A percentile compares a stretch with the other conserved stretches of the same genome.
These are phyloP conservation scores for Trichoderma sp. DNA, from an alignment of 2,329 filamentous ascomycete species.

Conservation along the genomic window DNA sequence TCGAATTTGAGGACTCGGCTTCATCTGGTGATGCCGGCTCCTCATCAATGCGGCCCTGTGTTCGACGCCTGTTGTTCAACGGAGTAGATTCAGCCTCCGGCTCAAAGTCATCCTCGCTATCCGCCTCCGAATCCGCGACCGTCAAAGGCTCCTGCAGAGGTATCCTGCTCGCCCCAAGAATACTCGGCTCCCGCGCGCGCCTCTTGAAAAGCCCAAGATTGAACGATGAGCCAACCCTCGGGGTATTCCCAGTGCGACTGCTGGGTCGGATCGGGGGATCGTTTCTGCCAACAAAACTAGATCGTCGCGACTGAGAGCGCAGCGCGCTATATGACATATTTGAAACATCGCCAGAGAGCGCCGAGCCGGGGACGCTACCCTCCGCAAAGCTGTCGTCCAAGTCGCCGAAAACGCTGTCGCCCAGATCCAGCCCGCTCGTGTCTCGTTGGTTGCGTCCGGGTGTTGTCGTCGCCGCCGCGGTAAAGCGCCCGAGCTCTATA, in stretches of 20 bases:
- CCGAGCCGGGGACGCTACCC: conserved; percentile 40
- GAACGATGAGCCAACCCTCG: conserved; percentile 53
- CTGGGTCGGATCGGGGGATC: conserved; percentile 57
- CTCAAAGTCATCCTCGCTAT: conserved; percentile 55
- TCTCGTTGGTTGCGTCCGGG: conserved; percentile 43
- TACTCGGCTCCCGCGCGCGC: conserved; percentile 62
- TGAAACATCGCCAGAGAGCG: conserved; percentile 49
- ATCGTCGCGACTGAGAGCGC: conserved; percentile 51
- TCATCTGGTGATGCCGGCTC: conserved; percentile 35
- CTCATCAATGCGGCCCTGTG: conserved; percentile 37
- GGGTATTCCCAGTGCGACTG: conserved; percentile 53
- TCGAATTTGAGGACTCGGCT: conserved; percentile 41
- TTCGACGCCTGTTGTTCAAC: conserved; percentile 50
- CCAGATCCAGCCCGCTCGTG: conserved; percentile 53
- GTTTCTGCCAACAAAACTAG: conserved; percentile 54
- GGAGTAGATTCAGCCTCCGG: conserved; percentile 72
- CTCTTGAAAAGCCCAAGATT: conserved; percentile 62
- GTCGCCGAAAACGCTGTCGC: conserved; percentile 52
- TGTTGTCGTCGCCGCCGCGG: conserved; percentile 40
- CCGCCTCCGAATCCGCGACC: conserved; percentile 39
- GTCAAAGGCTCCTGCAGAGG: conserved; percentile 41
- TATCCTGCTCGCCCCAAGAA: conserved; percentile 57
- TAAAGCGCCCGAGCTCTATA: conserved; percentile 45
- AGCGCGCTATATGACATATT: conserved; percentile 52
- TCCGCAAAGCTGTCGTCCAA: conserved; percentile 49